Percentiles rank a stretch among this genome's conserved stretches.
Conservation (phyloP, 208 protist species). For the Trypanosoma theileri region DNA sequence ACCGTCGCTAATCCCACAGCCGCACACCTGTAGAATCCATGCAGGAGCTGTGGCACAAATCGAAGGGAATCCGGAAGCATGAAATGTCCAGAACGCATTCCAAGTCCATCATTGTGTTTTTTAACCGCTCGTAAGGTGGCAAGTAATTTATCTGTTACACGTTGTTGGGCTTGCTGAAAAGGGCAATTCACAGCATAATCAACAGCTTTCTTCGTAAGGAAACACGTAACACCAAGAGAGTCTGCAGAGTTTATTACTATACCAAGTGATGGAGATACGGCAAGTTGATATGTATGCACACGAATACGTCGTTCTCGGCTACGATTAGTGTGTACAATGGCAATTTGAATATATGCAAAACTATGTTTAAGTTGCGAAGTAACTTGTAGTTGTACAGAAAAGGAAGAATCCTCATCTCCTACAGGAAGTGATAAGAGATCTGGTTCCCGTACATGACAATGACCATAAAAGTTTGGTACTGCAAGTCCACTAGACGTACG, state of each 20-base stretch:
- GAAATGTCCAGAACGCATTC: slow-evolving; percentile 50
- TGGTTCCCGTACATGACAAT: slow-evolving; percentile 94
- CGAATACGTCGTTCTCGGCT: slow-evolving; percentile 79
- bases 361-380: slow-evolving; percentile 47
- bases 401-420: slow-evolving; percentile 88
- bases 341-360: slow-evolving; percentile 85
- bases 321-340: slow-evolving; percentile 78
- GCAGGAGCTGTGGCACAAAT: slow-evolving; percentile 78
- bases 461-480: slow-evolving; percentile 92
- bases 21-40: slow-evolving; percentile 67
- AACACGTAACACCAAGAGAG: slow-evolving; percentile 61
- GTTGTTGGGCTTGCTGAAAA: slow-evolving; percentile 63
- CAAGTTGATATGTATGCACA: slow-evolving; percentile 81
- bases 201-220: slow-evolving; percentile 75
- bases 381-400: slow-evolving; percentile 76
- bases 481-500: slow-evolving; percentile 84
- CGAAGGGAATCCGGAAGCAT: slow-evolving; percentile 68
- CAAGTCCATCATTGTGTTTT: slow-evolving; percentile 50
- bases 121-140: slow-evolving; percentile 44
- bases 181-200: slow-evolving; percentile 54
- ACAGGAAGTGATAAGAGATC: slow-evolving; percentile 96
- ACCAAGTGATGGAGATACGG: slow-evolving; percentile 40
- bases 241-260: slow-evolving; percentile 74
- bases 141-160: slow-evolving; percentile 52
- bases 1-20: slow-evolving; percentile 51